Evolutionary conservation across 192 early-diverging fungal species (phyloP).

Genomic region (Gamsiella multidivaricata): DNA sequence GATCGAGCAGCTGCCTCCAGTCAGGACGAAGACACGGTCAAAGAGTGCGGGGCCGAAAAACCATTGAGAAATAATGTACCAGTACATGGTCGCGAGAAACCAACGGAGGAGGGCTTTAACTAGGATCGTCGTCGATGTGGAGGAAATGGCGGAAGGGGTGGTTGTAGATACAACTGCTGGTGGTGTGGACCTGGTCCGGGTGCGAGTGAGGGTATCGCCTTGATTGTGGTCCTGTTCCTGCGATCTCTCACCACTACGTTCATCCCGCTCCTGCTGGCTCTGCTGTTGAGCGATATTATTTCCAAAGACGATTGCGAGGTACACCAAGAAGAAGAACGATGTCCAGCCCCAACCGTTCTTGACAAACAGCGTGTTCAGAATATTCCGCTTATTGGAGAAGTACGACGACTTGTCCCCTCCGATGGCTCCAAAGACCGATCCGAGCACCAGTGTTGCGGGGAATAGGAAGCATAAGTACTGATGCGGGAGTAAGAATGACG

Average conservation of each 20-base stretch:
- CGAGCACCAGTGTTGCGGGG: conserved; percentile 26
- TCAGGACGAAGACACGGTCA: conserved; percentile 79
- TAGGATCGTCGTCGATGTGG: conserved; percentile 18
- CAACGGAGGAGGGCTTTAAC: conserved; percentile 58
- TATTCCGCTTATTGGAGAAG: conserved; percentile 78
- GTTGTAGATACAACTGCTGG: not conserved
- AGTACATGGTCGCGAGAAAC: conserved; percentile 79
- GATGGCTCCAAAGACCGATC: conserved; percentile 33
- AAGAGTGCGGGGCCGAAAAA: conserved; percentile 84
- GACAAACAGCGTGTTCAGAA: conserved; percentile 81
- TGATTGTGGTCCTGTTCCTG: not conserved
- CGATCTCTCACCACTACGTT: not conserved
- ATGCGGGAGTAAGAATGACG: conserved; percentile 22
- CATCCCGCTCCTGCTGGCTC: conserved; percentile 1
- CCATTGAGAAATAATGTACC: conserved; percentile 88
- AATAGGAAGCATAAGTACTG: conserved; percentile 36
- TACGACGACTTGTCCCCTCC: conserved; percentile 30
- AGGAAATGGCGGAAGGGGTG: not conserved
- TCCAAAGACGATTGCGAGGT: conserved; percentile 55
- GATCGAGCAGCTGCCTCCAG: conserved; percentile 74
- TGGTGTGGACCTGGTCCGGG: conserved; percentile 17
- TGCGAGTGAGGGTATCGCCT: too few species aligned
- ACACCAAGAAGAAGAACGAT: conserved; percentile 64
- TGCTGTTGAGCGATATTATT: conserved; percentile 32
- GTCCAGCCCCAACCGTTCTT: conserved; percentile 95